Base-by-base conservation (phyloP, 2,329 filamentous ascomycete species). In the Harringtonia lauricola region DNA sequence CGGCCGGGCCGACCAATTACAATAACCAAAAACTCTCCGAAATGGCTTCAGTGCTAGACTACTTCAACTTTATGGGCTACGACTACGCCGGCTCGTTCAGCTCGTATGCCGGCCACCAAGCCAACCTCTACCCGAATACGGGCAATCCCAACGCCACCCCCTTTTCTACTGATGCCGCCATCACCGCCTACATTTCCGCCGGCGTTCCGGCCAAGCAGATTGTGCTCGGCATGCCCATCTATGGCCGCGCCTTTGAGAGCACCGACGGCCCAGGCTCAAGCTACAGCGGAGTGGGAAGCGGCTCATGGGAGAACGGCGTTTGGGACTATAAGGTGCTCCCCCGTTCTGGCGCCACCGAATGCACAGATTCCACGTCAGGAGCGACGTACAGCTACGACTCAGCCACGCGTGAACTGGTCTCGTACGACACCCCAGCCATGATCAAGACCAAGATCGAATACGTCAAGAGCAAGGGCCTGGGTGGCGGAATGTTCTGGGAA, bases 401-500 rank as follows among this genome's bases (percentile, higher is more conserved):
- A 1, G 56, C 53, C 1, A 65, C 68, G 8, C 64, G 71, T 46
- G 76, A 78, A 51, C 74, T 94, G 62, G 69, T 94, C 49, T 80
- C 76, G 19, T 94, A 85, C 58, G 79, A 84, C 56, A 86, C 74
- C 2, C 72, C 78, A 0, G 63, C 66, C 24, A 72, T 81, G 53
- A 69, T 79, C 26, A 59, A 64, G 41, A 56, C 64, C 51, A 94
- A 92, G 65, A 76, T 78, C 6, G 55, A 64, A 3, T 90, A 82
- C 58, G 74, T 88, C 52, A 70, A 72, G 59, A 55, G 62, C 40
- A 67, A 70, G 44, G 71, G 76, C 0, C 68, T 92, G 1, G 85
- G 80, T 4, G 86, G 86, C 21, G 79, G 74, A 26, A 90, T 92
- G 84, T 94, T 85, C 74, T 94, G 86, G 86, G 85, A 92, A 59